These are phyloP conservation scores for Aspergillus tamarii DNA, from an alignment of 2,329 filamentous ascomycete genomes.

Conservation along the genomic window DNA sequence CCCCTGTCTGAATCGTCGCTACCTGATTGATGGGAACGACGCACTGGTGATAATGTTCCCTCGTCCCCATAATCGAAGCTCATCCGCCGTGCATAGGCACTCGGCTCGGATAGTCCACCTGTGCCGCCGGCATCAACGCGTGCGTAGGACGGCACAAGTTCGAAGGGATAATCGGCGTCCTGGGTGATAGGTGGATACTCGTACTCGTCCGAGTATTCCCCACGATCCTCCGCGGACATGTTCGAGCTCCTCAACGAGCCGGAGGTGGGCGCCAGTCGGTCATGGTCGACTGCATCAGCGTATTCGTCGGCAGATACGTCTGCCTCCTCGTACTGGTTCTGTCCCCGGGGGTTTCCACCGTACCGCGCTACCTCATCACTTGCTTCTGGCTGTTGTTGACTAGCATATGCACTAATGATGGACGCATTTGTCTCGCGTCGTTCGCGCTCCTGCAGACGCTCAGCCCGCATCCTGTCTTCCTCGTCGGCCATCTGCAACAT, in stretches of 20 bases:
- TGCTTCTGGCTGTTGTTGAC: constrained; percentile 44
- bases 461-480: constrained; percentile 64
- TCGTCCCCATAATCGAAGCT: constrained; percentile 97
- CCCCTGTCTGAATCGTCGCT: constrained; percentile 70
- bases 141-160: constrained; percentile 60
- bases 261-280: constrained; percentile 24
- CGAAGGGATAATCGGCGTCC: constrained; percentile 61
- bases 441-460: constrained; percentile 53
- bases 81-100: constrained; percentile 64
- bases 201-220: constrained; percentile 37
- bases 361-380: constrained; percentile 76
- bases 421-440: constrained; percentile 60
- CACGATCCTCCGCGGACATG: constrained; percentile 27
- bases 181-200: constrained; percentile 47
- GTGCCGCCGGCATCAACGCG: constrained; percentile 86
- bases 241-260: constrained; percentile 34
- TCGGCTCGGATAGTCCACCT: constrained; percentile 82
- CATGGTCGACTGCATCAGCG: constrained; percentile 20
- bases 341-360: constrained; percentile 70
- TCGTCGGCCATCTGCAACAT: constrained; percentile 84
- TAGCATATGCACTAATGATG: constrained; percentile 47
- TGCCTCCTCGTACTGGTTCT: constrained; percentile 62
- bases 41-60: constrained; percentile 65
- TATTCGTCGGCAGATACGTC: constrained; percentile 23
- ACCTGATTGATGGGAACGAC: constrained; percentile 47